phyloP scores from a whole-genome alignment of 805 yeast species.

The Lipomyces japonicus region DNA sequence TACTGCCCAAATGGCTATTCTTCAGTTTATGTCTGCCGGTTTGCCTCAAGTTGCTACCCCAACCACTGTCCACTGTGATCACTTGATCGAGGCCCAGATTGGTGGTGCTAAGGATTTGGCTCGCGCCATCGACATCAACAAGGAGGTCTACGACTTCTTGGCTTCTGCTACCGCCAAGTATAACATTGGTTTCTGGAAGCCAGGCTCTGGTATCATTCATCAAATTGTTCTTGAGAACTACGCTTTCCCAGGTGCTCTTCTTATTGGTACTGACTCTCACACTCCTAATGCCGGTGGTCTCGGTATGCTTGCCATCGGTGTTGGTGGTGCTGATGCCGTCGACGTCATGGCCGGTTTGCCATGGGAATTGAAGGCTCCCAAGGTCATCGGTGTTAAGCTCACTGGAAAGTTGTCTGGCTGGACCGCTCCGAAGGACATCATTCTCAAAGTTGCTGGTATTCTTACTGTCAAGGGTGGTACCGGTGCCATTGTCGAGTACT shows the following conservation, averaged over 20 bases:
- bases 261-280: conserved; percentile 98
- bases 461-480: conserved; percentile 98
- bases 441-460: conserved; percentile 84
- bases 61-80: conserved; percentile 96
- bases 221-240: conserved; percentile 96
- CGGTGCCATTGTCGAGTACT: conserved; percentile 92
- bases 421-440: conserved; percentile 97
- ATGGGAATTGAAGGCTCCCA: conserved; percentile 98
- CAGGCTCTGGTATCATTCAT: conserved; percentile 98
- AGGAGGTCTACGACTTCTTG: conserved; percentile 93
- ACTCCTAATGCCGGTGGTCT: conserved; percentile 99
- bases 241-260: conserved; percentile 93
- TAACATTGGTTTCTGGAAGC: conserved; percentile 98
- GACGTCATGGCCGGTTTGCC: conserved; percentile 96
- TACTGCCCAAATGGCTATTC: conserved; percentile 98
- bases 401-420: conserved; percentile 88
- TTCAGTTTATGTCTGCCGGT: conserved; percentile 97
- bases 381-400: conserved; percentile 86
- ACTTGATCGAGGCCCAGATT: conserved; percentile 92
- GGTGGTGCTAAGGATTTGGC: conserved; percentile 84
- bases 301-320: conserved; percentile 98
- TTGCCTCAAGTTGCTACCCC: conserved; percentile 86
- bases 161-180: conserved; percentile 90
- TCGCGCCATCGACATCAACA: conserved; percentile 77
- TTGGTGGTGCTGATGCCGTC: conserved; percentile 99